A percentile compares a stretch with the other conserved stretches of the same genome.
Conservation (phyloP, 23 red algal genomes). For the Gracilariopsis chorda region DNA sequence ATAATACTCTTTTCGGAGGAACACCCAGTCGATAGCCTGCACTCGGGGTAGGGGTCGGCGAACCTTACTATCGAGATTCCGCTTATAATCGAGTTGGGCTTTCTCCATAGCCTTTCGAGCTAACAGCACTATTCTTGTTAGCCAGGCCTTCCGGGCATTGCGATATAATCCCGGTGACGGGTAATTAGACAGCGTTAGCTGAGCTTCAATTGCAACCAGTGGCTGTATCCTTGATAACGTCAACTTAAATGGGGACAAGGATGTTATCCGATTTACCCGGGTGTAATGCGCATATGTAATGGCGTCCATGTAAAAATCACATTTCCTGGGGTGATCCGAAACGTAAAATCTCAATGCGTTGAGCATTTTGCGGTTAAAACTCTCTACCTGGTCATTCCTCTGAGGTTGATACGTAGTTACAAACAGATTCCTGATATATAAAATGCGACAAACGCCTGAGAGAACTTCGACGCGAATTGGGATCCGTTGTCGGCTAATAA, state of each 20-base stretch:
- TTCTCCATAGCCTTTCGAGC: background rate
- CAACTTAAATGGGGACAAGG: background rate
- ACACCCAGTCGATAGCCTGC: background rate
- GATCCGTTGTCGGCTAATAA: too few species aligned
- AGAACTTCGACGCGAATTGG: too few species aligned
- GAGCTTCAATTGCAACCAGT: background rate
- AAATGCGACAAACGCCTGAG: too few species aligned
- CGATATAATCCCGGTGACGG: background rate
- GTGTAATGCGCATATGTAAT: too few species aligned
- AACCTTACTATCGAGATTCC: background rate
- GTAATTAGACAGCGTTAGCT: background rate
- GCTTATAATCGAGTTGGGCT: background rate
- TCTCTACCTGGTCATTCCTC: conserved; percentile 15
- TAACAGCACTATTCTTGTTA: background rate
- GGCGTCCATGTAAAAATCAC: conserved; percentile 1
- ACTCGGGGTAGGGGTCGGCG: background rate
- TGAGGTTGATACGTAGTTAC: conserved; percentile 6
- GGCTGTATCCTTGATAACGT: background rate
- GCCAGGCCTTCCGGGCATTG: background rate
- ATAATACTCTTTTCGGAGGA: background rate
- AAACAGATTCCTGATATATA: background rate
- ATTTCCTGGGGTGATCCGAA: background rate
- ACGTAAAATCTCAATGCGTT: background rate
- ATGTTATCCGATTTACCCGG: background rate
- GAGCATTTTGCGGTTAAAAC: conserved; percentile 7